Evolutionary conservation across 208 protist genomes (phyloP).

Genomic region (Wallacemonas sp.): DNA sequence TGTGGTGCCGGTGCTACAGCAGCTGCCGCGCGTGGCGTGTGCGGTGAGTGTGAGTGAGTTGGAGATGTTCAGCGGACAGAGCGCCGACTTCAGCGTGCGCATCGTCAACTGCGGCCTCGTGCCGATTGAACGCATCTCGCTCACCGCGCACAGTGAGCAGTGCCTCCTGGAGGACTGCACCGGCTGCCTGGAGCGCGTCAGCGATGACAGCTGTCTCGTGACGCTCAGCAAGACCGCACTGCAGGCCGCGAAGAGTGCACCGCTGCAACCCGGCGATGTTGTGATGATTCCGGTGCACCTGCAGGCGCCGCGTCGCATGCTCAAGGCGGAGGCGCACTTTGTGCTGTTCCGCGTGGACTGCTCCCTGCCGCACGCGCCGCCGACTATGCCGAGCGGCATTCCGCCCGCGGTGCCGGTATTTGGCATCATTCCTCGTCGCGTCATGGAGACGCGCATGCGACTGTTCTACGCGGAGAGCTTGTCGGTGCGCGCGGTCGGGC

Average conservation of each 20-base stretch:
- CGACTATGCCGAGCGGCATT: slow-evolving; percentile 62
- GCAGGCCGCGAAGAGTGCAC: slow-evolving; percentile 26
- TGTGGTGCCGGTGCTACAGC: slow-evolving; percentile 70
- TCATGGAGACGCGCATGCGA: slow-evolving; percentile 81
- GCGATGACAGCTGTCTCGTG: slow-evolving; percentile 39
- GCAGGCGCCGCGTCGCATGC: slow-evolving; percentile 50
- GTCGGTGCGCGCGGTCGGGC: slow-evolving; percentile 47
- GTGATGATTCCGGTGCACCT: slow-evolving; percentile 61
- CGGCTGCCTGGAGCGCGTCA: slow-evolving; percentile 79
- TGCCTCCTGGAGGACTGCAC: slow-evolving; percentile 84
- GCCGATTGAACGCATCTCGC: slow-evolving; percentile 54
- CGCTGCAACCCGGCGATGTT: slow-evolving; percentile 65
- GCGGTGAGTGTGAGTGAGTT: slow-evolving; percentile 68
- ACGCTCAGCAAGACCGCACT: slow-evolving; percentile 61
- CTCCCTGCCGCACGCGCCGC: slow-evolving; percentile 61
- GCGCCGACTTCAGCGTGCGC: slow-evolving; percentile 62
- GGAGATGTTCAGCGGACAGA: slow-evolving; percentile 83
- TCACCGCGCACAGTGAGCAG: slow-evolving; percentile 80
- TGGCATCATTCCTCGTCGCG: slow-evolving; percentile 82
- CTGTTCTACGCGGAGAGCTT: slow-evolving; percentile 79
- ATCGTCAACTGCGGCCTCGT: slow-evolving; percentile 77
- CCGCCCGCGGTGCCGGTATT: slow-evolving; percentile 84
- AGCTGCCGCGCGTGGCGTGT: slow-evolving; percentile 79
- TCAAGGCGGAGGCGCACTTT: slow-evolving; percentile 52
- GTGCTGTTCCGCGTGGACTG: slow-evolving; percentile 80